phyloP scores from a whole-genome alignment of 2,329 filamentous ascomycete species.

The Mycosphaerella sp. region DNA sequence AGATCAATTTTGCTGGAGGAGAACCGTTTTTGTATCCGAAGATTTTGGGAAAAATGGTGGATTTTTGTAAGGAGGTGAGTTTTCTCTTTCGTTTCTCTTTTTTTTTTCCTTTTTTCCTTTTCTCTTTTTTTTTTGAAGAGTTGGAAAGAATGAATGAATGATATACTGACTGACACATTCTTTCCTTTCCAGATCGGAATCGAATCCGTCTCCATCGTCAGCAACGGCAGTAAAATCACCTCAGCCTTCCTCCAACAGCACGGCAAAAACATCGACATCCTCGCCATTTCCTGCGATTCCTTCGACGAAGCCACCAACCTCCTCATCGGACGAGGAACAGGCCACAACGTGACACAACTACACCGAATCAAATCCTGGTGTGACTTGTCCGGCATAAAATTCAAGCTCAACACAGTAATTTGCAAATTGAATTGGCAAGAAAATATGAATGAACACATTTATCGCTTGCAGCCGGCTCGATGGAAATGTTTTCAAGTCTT shows the following conservation, averaged over 20 bases:
- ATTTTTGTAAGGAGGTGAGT: constrained; percentile 23
- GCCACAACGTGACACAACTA: neutral
- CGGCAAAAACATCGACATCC: constrained; percentile 44
- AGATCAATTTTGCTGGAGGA: neutral
- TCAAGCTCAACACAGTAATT: neutral
- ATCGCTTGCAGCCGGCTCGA: neutral
- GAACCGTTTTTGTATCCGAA: neutral
- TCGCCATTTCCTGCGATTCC: constrained; percentile 51
- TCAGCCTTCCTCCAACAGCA: constrained; percentile 40
- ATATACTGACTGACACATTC: no score
- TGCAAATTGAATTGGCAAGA: neutral
- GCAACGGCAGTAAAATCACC: constrained; percentile 46
- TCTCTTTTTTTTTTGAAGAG: no score
- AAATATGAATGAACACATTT: neutral
- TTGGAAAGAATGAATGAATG: no score
- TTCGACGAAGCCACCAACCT: constrained; percentile 44
- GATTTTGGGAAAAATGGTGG: neutral
- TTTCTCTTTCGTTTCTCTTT: constrained; percentile 20
- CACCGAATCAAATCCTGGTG: neutral
- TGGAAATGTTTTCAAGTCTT: neutral
- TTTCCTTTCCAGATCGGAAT: constrained; percentile 35
- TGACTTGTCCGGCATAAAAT: neutral
- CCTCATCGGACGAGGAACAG: neutral
- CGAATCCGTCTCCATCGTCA: constrained; percentile 50
- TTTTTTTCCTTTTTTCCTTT: no score